Percentiles rank a stretch among this genome's conserved stretches.
Evolutionary conservation across 345 rosid genomes (phyloP).

Genomic region (Boechera retrofracta): DNA sequence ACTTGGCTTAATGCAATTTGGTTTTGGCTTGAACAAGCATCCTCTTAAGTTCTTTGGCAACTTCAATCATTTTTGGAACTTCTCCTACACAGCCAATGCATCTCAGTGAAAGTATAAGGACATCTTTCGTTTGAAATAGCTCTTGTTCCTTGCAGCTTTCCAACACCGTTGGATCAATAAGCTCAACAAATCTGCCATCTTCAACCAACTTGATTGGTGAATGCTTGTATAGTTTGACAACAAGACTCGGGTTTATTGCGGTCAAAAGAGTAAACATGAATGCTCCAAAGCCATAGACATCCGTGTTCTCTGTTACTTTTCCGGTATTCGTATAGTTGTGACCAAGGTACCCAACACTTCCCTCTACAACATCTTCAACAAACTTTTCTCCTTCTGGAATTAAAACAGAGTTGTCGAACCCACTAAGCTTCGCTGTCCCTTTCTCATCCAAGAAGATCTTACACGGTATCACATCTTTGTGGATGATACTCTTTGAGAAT

Average conservation of each 20-base stretch:
- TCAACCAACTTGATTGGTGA: neutral
- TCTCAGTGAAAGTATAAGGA: conserved; percentile 27
- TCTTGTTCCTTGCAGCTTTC: conserved; percentile 13
- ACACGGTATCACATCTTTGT: conserved; percentile 24
- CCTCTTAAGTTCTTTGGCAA: conserved; percentile 33
- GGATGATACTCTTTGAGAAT: conserved; percentile 28
- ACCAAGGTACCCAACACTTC: conserved; percentile 24
- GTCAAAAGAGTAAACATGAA: conserved; percentile 14
- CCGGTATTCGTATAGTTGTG: conserved; percentile 2
- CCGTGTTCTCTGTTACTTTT: conserved; percentile 13
- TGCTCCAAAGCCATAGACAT: conserved; percentile 25
- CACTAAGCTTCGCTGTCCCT: conserved; percentile 27
- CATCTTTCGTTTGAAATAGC: neutral
- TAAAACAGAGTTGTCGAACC: conserved; percentile 13
- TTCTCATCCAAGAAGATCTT: conserved; percentile 34
- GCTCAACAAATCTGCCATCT: conserved; percentile 18
- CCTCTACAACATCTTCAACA: conserved; percentile 25
- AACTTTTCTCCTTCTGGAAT: conserved; percentile 23
- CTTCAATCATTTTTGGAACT: conserved; percentile 27
- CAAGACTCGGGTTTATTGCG: conserved; percentile 1
- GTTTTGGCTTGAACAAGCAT: conserved; percentile 18
- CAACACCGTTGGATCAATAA: neutral
- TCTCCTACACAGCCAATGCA: conserved; percentile 4
- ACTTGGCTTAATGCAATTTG: neutral
- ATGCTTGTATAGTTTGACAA: neutral